These are phyloP conservation scores for Flaveria linearis DNA, from an alignment of 129 eudicot genomes.

Conservation along the genomic window DNA sequence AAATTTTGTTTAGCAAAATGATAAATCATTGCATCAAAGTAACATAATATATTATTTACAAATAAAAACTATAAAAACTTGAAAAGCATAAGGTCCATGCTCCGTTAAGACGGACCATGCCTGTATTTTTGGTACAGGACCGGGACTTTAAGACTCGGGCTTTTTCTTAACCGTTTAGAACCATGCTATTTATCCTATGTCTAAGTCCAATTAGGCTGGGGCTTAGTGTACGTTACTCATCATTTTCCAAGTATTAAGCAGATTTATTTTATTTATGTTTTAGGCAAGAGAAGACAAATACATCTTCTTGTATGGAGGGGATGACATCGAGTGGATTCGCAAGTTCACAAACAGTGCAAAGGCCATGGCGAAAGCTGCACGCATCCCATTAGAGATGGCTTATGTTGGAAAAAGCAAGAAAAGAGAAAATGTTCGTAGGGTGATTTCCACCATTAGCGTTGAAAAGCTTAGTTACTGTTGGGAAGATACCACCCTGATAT, in stretches of 20 bases:
- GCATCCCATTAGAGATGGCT: conserved; percentile 55
- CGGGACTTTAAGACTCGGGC: no score
- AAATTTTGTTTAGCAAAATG: no score
- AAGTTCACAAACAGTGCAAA: conserved; percentile 49
- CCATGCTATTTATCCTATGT: not conserved
- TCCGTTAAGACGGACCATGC: no score
- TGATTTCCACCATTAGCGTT: conserved; percentile 32
- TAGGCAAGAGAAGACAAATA: conserved; percentile 47
- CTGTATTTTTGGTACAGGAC: no score
- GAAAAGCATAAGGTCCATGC: no score
- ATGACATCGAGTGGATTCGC: conserved; percentile 63
- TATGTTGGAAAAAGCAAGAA: conserved; percentile 59
- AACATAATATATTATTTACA: no score
- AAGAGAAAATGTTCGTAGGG: conserved; percentile 43
- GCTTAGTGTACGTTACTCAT: not conserved
- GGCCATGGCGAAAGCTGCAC: conserved; percentile 41
- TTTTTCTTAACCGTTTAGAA: no score
- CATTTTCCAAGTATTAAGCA: not conserved
- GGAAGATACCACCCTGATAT: conserved; percentile 40
- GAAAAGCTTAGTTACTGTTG: conserved; percentile 60
- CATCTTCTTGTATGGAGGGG: conserved; percentile 70
- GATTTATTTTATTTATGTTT: not conserved
- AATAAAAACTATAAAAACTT: no score
- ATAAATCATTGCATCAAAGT: no score
- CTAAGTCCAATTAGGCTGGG: not conserved